Conservation (phyloP, 352 stramenopile species). For the Globisporangium heterothallicum region DNA sequence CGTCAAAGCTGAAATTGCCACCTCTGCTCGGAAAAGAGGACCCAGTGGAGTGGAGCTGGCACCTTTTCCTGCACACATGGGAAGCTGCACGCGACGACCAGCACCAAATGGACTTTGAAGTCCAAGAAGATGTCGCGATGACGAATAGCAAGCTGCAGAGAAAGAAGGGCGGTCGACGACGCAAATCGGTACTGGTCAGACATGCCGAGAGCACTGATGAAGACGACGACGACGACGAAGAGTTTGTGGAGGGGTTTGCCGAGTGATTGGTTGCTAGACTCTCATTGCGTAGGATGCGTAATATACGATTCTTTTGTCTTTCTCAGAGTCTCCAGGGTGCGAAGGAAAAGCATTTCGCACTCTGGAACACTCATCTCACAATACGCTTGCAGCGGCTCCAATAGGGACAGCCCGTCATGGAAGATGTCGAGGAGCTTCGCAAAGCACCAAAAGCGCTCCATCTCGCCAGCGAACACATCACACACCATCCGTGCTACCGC, state of each 20-base stretch:
- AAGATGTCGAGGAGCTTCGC: conserved; percentile 54
- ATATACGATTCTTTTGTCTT: conserved; percentile 14
- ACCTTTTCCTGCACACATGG: conserved; percentile 51
- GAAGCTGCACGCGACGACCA: conserved; percentile 54
- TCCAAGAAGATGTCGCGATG: conserved; percentile 18
- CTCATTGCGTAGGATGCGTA: conserved; percentile 4
- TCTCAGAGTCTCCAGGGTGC: conserved; percentile 44
- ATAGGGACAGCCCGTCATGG: conserved; percentile 36
- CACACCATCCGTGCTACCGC: conserved; percentile 30
- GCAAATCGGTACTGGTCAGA: conserved; percentile 21
- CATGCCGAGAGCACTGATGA: conserved; percentile 18
- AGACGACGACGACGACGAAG: conserved; percentile 14
- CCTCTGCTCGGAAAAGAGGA: conserved; percentile 14
- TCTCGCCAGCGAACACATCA: conserved; percentile 28
- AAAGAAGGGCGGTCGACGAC: conserved; percentile 31
- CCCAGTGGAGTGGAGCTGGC: conserved; percentile 47
- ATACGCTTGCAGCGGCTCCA: conserved; percentile 34
- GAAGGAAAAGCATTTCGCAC: conserved; percentile 62
- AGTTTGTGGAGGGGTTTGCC: conserved; percentile 13
- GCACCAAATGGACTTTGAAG: conserved; percentile 63
- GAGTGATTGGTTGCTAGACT: conserved; percentile 3
- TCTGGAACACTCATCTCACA: conserved; percentile 35
- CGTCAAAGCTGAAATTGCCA: conserved; percentile 16
- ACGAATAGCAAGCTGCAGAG: conserved; percentile 16
- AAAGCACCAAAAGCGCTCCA: conserved; percentile 74